phyloP scores from a whole-genome alignment of 2,329 filamentous ascomycete species.

The Dothiorella sarmentorum region DNA sequence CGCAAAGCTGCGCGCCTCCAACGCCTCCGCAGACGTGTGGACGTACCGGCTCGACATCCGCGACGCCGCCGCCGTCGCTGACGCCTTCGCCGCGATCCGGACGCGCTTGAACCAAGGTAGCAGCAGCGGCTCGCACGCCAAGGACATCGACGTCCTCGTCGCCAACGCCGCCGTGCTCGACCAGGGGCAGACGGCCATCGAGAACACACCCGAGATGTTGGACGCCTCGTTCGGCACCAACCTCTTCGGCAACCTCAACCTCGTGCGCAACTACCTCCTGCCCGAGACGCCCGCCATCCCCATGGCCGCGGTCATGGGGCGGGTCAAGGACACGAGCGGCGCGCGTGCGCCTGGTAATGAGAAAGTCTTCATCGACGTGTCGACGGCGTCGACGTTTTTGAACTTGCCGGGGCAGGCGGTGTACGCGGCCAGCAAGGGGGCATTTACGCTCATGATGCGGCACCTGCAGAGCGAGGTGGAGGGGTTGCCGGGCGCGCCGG shows the following conservation, averaged over 20 bases:
- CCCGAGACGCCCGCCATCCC: conserved; percentile 7
- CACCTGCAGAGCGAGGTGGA: conserved; percentile 15
- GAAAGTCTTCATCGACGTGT: conserved; percentile 12
- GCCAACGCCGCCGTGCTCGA: conserved; percentile 16
- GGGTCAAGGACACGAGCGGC: background rate
- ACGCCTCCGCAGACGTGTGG: background rate
- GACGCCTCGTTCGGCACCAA: conserved; percentile 19
- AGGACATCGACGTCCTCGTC: conserved; percentile 20
- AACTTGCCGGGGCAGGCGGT: conserved; percentile 4
- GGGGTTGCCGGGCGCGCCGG: background rate
- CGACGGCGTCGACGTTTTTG: conserved; percentile 2
- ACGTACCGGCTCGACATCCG: conserved; percentile 17
- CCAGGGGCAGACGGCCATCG: background rate
- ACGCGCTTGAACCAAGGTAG: conserved; percentile 4
- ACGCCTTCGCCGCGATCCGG: conserved; percentile 16
- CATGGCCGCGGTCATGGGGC: background rate
- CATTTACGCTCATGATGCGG: conserved; percentile 10
- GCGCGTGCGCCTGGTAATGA: background rate
- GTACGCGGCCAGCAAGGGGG: conserved; percentile 19
- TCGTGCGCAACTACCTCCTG: conserved; percentile 21
- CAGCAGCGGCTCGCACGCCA: too few relatives aligned
- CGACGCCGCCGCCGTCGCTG: background rate
- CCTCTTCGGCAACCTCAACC: conserved; percentile 19
- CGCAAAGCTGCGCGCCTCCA: background rate
- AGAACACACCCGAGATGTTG: conserved; percentile 15